Percentiles rank a stretch among this genome's conserved stretches.
Evolutionary conservation across 108 stramenopile genomes (phyloP).

Genomic region (Cyclotella sp.): DNA sequence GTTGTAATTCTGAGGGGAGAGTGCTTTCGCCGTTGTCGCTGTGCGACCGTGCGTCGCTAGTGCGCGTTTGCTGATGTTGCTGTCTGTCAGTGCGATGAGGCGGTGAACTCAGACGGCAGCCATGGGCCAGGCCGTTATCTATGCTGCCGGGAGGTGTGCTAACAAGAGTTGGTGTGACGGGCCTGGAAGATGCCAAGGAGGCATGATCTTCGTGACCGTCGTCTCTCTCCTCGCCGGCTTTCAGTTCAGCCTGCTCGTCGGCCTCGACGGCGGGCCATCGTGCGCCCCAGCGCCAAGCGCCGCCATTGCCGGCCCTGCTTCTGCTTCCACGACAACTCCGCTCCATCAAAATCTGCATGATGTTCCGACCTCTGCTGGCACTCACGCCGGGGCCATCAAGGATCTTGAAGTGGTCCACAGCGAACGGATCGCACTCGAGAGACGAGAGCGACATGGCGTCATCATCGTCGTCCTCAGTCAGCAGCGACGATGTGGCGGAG

Average conservation of each 20-base stretch:
- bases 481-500: neutral
- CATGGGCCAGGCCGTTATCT: neutral
- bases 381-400: conserved; percentile 9
- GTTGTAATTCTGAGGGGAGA: neutral
- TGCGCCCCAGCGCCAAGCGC: neutral
- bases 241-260: neutral
- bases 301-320: neutral
- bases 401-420: conserved; percentile 21
- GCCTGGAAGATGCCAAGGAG: neutral
- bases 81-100: conserved; percentile 1
- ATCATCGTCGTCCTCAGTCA: neutral
- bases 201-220: neutral
- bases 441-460: no score
- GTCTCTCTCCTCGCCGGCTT: neutral
- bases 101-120: conserved; percentile 3
- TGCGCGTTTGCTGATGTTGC: neutral
- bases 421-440: conserved; percentile 23
- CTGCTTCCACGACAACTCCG: neutral
- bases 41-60: neutral
- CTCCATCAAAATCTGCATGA: conserved; percentile 15
- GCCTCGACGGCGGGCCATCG: neutral
- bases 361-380: conserved; percentile 6
- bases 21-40: neutral
- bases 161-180: neutral
- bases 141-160: no score